Conservation (phyloP, 2,329 filamentous ascomycete species). For the Trichoderma sp. region DNA sequence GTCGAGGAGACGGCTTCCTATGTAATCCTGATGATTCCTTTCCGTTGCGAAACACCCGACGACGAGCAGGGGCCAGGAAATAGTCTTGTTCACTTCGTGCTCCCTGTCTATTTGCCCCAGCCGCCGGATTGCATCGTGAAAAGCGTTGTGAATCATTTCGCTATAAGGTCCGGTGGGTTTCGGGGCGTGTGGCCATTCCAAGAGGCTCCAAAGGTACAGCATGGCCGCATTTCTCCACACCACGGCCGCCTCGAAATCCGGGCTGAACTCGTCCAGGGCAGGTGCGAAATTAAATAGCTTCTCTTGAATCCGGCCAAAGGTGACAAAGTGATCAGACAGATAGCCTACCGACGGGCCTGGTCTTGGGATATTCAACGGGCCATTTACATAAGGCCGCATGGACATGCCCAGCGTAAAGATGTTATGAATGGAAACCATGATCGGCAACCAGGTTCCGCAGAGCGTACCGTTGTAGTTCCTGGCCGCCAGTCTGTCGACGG, state of each 20-base stretch:
- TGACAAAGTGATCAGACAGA: constrained; percentile 42
- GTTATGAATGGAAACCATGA: constrained; percentile 38
- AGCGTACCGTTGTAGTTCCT: constrained; percentile 38
- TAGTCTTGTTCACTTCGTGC: constrained; percentile 39
- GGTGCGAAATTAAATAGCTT: constrained; percentile 42
- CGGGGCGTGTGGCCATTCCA: constrained; percentile 29
- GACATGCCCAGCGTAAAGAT: constrained; percentile 44
- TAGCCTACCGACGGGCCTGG: constrained; percentile 25
- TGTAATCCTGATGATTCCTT: constrained; percentile 29
- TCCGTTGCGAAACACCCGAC: constrained; percentile 38
- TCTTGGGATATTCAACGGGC: not conserved
- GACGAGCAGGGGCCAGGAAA: constrained; percentile 41
- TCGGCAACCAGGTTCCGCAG: constrained; percentile 41
- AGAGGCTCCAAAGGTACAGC: constrained; percentile 41
- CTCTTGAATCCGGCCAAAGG: constrained; percentile 43
- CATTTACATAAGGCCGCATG: constrained; percentile 35
- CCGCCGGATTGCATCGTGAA: constrained; percentile 26
- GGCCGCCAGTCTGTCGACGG: constrained; percentile 30
- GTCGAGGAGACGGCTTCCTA: constrained; percentile 34
- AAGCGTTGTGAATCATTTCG: constrained; percentile 28
- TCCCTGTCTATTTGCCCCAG: constrained; percentile 35
- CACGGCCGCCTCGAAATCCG: constrained; percentile 36
- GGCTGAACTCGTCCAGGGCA: not conserved
- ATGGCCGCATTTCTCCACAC: constrained; percentile 47
- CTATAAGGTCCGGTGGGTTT: not conserved